Evolutionary conservation across 2,329 filamentous ascomycete species (phyloP).

Genomic region (Fusarium chuoi): DNA sequence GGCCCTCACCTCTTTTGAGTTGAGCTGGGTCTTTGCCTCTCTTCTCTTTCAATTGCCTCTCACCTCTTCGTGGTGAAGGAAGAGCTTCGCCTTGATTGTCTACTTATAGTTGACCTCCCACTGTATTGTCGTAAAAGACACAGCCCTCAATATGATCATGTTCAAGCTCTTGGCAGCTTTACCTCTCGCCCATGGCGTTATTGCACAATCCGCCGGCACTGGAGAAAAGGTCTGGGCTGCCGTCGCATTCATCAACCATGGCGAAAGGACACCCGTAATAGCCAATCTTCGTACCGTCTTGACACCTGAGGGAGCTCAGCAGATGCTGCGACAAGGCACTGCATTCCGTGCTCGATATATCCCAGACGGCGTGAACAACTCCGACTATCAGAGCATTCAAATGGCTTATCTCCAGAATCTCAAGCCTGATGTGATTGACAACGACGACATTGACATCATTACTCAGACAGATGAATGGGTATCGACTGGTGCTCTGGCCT

Average conservation of each 20-base stretch:
- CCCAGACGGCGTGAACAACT: conserved; percentile 33
- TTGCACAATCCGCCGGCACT: conserved; percentile 46
- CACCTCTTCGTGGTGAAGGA: conserved; percentile 18
- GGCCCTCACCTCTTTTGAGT: conserved; percentile 9
- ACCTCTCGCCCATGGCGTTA: conserved; percentile 36
- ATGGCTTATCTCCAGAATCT: conserved; percentile 56
- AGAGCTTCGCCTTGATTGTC: not conserved
- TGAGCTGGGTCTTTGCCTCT: conserved; percentile 3
- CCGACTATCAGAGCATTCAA: conserved; percentile 42
- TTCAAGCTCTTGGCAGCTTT: conserved; percentile 21
- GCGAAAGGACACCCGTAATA: conserved; percentile 61
- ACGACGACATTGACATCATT: conserved; percentile 56
- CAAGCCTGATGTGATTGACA: conserved; percentile 57
- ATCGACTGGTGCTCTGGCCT: conserved; percentile 76
- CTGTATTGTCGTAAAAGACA: not conserved
- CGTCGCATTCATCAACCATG: conserved; percentile 61
- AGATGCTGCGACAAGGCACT: conserved; percentile 60
- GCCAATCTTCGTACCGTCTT: conserved; percentile 49
- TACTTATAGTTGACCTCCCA: not conserved
- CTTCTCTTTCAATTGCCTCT: conserved; percentile 24
- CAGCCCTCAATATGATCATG: conserved; percentile 31
- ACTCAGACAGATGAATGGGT: conserved; percentile 60
- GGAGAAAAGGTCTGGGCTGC: conserved; percentile 60
- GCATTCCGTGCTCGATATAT: conserved; percentile 63
- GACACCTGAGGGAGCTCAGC: conserved; percentile 64